These are phyloP conservation scores for Lanmaoa pseudosensibilis DNA, from an alignment of 768 basidiomycete species.

Conservation along the genomic window DNA sequence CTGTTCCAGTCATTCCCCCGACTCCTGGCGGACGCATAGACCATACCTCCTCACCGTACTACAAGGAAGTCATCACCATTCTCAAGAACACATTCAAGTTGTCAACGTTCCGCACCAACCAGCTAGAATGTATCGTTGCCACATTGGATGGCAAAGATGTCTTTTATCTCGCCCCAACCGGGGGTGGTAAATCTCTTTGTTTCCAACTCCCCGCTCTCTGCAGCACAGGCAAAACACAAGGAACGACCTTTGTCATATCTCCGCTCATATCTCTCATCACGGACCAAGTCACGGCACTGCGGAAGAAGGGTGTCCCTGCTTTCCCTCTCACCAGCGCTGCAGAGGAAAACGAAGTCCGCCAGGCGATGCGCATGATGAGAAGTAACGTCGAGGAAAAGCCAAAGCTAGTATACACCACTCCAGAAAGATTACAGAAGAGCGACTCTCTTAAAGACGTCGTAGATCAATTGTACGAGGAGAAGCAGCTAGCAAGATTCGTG, in stretches of 20 bases:
- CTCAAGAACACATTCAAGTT: constrained; percentile 56
- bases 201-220: constrained; percentile 92
- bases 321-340: constrained; percentile 66
- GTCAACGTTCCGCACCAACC: constrained; percentile 72
- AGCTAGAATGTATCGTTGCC: constrained; percentile 82
- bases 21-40: constrained; percentile 21
- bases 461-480: constrained; percentile 50
- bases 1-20: background rate
- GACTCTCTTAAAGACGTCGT: constrained; percentile 55
- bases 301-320: constrained; percentile 64
- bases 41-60: constrained; percentile 34
- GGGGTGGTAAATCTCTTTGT: constrained; percentile 87
- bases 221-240: constrained; percentile 62
- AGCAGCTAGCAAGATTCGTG: constrained; percentile 81
- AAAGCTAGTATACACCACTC: constrained; percentile 82
- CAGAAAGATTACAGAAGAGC: constrained; percentile 80
- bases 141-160: constrained; percentile 81
- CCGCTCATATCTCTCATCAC: constrained; percentile 87
- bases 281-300: constrained; percentile 79
- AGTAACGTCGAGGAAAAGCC: constrained; percentile 45
- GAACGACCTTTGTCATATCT: constrained; percentile 87
- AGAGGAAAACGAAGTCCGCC: constrained; percentile 38
- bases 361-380: constrained; percentile 44
- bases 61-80: constrained; percentile 31
- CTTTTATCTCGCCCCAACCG: constrained; percentile 96